A percentile compares a stretch with the other conserved stretches of the same genome.
Evolutionary conservation across 192 early-diverging fungal species (phyloP).

Genomic region (Podila clonocystis): DNA sequence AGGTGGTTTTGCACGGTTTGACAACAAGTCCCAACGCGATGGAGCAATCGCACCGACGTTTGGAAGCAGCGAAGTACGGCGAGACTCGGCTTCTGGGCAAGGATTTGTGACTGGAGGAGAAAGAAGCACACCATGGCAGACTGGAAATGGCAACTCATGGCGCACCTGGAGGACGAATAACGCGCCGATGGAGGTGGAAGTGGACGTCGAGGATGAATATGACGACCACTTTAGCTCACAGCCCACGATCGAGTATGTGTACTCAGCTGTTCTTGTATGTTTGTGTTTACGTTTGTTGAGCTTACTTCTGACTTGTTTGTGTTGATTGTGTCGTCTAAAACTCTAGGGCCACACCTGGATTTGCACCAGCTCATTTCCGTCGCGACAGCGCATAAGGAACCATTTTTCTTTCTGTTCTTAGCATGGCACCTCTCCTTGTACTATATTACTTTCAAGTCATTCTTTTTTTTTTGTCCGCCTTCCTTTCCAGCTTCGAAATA

Average conservation of each 20-base stretch:
- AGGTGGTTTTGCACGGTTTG: slow-evolving; percentile 37
- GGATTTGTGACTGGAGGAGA: not conserved
- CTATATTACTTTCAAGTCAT: too few relatives aligned
- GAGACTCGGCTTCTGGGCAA: not conserved
- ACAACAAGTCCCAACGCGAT: not conserved
- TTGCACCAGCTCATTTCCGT: slow-evolving; percentile 36
- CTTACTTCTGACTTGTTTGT: not conserved
- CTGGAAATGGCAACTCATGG: slow-evolving; percentile 9
- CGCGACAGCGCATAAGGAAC: not conserved
- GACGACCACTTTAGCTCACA: not conserved
- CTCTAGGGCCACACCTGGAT: slow-evolving; percentile 25
- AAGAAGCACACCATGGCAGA: not conserved
- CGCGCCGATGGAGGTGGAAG: slow-evolving; percentile 2
- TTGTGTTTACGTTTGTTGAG: too few relatives aligned
- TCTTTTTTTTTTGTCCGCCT: not conserved
- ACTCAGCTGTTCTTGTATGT: too few relatives aligned
- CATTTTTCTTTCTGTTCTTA: not conserved
- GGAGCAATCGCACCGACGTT: not conserved
- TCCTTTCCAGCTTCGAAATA: not conserved
- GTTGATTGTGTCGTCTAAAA: not conserved
- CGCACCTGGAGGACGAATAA: not conserved
- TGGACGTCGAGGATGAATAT: slow-evolving; percentile 5
- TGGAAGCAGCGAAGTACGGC: not conserved
- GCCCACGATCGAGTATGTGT: slow-evolving; percentile 26
- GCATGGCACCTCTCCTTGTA: too few relatives aligned